phyloP scores from a whole-genome alignment of 768 basidiomycete genomes.

The Rossbeevera mucosa region DNA sequence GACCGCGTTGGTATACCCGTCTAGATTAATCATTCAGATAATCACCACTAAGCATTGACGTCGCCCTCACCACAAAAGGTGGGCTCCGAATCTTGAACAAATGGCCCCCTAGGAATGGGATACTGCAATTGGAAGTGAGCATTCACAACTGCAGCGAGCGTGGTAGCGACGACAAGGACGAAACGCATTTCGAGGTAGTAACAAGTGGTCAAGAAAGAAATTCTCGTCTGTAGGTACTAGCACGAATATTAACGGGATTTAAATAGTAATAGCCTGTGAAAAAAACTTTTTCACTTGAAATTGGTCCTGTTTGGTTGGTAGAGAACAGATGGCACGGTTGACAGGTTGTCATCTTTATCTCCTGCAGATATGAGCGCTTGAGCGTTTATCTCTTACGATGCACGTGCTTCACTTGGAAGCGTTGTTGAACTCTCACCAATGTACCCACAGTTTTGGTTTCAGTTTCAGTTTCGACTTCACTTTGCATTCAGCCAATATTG shows the following conservation, averaged over 20 bases:
- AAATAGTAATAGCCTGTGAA: not conserved
- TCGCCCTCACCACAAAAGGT: constrained; percentile 59
- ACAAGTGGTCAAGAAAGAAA: not conserved
- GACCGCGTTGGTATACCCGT: constrained; percentile 55
- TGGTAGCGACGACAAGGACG: constrained; percentile 33
- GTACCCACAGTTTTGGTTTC: too few relatives aligned
- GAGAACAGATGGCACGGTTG: too few relatives aligned
- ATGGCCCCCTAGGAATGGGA: constrained; percentile 67
- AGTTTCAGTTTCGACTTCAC: not conserved
- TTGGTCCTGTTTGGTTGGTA: constrained; percentile 25
- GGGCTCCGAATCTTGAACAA: constrained; percentile 54
- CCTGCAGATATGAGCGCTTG: not conserved
- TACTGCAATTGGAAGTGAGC: constrained; percentile 83
- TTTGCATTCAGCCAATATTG: not conserved
- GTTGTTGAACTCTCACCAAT: too few relatives aligned
- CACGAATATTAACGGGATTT: constrained; percentile 8
- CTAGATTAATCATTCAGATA: constrained; percentile 32
- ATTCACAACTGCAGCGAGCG: constrained; percentile 39
- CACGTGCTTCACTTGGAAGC: not conserved
- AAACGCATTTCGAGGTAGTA: constrained; percentile 30
- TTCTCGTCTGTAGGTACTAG: not conserved
- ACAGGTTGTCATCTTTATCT: not conserved
- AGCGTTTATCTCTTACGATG: not conserved
- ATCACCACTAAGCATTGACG: not conserved
- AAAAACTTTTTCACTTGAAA: constrained; percentile 19